Percentiles rank a stretch among this genome's conserved stretches.
phyloP scores from a whole-genome alignment of 129 eudicot genomes.

The Daucus carota region DH1_v3.0 NC_030384.2:10118001-10118500 shows the following conservation, averaged over 20 bases:
- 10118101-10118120: constrained; percentile 86
- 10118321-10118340: constrained; percentile 29
- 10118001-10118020: too few relatives aligned
- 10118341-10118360: constrained; percentile 33
- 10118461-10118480: constrained; percentile 39
- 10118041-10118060: not conserved
- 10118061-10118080: too few relatives aligned
- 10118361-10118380: constrained; percentile 53
- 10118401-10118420: constrained; percentile 39
- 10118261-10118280: constrained; percentile 58
- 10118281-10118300: constrained; percentile 38
- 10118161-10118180: not conserved
- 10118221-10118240: not conserved
- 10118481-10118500: constrained; percentile 58
- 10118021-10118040: not conserved
- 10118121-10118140: constrained; percentile 92
- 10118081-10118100: constrained; percentile 43
- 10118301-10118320: constrained; percentile 35
- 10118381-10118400: constrained; percentile 50
- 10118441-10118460: constrained; percentile 32
- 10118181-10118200: not conserved
- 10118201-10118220: not conserved
- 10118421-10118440: constrained; percentile 40
- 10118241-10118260: not conserved
- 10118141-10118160: constrained; percentile 51